These are phyloP conservation scores for Phytophthora constricta DNA, from an alignment of 352 stramenopile genomes.

Conservation along the genomic window DNA sequence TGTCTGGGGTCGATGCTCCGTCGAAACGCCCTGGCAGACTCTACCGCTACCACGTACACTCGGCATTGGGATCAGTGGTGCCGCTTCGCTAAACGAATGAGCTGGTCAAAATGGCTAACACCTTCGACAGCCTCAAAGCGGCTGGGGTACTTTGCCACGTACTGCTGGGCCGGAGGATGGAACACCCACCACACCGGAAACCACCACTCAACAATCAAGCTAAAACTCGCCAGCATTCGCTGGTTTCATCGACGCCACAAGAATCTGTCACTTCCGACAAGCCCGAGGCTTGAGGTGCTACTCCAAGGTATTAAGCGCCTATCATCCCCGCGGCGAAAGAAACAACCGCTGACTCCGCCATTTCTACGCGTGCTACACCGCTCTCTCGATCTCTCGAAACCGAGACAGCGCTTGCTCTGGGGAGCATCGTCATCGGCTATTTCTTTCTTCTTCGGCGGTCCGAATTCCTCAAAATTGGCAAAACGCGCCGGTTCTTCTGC, in stretches of 20 bases:
- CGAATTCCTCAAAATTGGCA: neutral
- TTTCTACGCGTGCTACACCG: conserved; percentile 16
- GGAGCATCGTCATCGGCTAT: conserved; percentile 16
- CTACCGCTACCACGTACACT: conserved; percentile 19
- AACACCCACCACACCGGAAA: neutral
- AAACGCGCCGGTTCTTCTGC: conserved; percentile 9
- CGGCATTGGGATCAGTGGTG: conserved; percentile 24
- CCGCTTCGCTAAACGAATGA: conserved; percentile 12
- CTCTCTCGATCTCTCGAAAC: conserved; percentile 4
- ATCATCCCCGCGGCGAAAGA: conserved; percentile 6
- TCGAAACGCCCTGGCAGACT: conserved; percentile 9
- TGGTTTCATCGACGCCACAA: conserved; percentile 13
- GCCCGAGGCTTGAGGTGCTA: conserved; percentile 5
- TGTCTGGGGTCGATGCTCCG: conserved; percentile 19
- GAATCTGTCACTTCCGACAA: neutral
- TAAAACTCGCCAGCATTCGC: conserved; percentile 1
- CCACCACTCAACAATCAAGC: conserved; percentile 3
- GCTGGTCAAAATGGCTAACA: conserved; percentile 18
- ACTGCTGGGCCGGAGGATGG: neutral
- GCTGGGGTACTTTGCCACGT: neutral
- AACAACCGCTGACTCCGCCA: conserved; percentile 12
- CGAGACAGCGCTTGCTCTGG: conserved; percentile 13
- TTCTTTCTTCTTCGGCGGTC: conserved; percentile 25
- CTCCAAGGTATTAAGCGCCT: conserved; percentile 4
- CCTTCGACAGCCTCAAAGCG: neutral